These are phyloP conservation scores for Colletotrichum chrysophilum DNA, from an alignment of 2,329 filamentous ascomycete genomes.

Conservation along the genomic window DNA sequence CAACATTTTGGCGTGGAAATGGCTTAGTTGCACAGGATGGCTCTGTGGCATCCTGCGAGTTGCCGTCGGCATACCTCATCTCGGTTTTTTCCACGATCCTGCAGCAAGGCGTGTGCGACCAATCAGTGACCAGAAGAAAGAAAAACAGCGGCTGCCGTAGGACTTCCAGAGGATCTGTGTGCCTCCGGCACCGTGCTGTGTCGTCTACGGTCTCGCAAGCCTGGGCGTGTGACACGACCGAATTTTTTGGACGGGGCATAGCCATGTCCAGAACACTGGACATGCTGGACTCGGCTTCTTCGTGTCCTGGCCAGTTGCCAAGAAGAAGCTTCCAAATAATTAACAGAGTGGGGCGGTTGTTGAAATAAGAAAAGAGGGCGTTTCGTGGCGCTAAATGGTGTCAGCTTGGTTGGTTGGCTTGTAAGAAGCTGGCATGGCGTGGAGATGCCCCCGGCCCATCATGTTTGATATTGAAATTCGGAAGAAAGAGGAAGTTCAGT, in stretches of 20 bases:
- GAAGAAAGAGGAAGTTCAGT: background rate
- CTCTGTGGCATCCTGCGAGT: slow-evolving; percentile 4
- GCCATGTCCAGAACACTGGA: background rate
- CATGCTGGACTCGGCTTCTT: background rate
- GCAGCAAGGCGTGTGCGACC: slow-evolving; percentile 20
- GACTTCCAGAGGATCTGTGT: background rate
- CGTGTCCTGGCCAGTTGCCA: background rate
- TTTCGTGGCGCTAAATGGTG: slow-evolving; percentile 11
- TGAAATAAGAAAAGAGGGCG: slow-evolving; percentile 19
- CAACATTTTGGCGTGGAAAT: slow-evolving; percentile 5
- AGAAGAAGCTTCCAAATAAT: slow-evolving; percentile 13
- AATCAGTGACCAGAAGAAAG: slow-evolving; percentile 1
- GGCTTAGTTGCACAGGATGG: background rate
- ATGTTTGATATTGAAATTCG: background rate
- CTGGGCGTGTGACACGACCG: background rate
- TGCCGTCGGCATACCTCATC: slow-evolving; percentile 20
- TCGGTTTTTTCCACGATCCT: slow-evolving; percentile 23
- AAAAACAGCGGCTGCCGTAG: background rate
- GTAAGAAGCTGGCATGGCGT: background rate
- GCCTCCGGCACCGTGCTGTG: background rate
- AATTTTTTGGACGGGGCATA: background rate
- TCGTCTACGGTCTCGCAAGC: background rate
- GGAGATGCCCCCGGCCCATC: background rate
- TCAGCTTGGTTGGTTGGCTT: background rate
- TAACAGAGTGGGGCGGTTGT: slow-evolving; percentile 2